phyloP scores from a whole-genome alignment of 164 flowering plant species.

The Chimonanthus praecox region DNA sequence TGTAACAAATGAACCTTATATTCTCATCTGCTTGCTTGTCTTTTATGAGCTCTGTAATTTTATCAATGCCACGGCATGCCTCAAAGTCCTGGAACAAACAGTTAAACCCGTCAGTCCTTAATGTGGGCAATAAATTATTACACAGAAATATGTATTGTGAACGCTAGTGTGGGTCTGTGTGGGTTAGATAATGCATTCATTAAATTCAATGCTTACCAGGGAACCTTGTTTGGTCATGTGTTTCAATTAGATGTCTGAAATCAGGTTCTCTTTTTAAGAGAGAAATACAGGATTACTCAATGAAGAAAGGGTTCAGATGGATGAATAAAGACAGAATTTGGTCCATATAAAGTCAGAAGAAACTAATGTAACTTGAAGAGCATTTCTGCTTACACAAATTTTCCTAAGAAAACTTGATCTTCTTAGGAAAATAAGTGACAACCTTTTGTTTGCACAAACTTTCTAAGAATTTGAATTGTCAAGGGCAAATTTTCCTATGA shows the following conservation, averaged over 20 bases:
- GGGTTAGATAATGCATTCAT: too few relatives aligned
- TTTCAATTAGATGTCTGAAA: neutral
- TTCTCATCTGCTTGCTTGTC: slow-evolving; percentile 80
- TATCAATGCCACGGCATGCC: slow-evolving; percentile 76
- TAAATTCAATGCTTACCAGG: neutral
- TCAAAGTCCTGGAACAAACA: slow-evolving; percentile 67
- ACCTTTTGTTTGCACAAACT: too few relatives aligned
- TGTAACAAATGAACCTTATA: slow-evolving; percentile 47
- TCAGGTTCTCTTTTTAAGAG: too few relatives aligned
- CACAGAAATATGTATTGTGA: neutral
- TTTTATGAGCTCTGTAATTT: slow-evolving; percentile 69
- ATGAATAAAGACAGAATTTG: neutral
- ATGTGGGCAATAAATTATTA: neutral
- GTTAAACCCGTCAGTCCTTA: neutral
- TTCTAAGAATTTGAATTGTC: too few relatives aligned
- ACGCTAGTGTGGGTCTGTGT: neutral
- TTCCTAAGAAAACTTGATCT: too few relatives aligned
- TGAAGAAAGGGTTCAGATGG: neutral
- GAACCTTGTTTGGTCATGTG: neutral
- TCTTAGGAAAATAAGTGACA: too few relatives aligned
- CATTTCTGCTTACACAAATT: too few relatives aligned
- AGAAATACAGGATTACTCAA: neutral
- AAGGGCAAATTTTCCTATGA: too few relatives aligned
- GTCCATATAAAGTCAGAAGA: neutral
- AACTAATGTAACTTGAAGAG: too few relatives aligned